Evolutionary conservation across 768 basidiomycete genomes (phyloP).

Genomic region (Steccherinum ochraceum): DNA sequence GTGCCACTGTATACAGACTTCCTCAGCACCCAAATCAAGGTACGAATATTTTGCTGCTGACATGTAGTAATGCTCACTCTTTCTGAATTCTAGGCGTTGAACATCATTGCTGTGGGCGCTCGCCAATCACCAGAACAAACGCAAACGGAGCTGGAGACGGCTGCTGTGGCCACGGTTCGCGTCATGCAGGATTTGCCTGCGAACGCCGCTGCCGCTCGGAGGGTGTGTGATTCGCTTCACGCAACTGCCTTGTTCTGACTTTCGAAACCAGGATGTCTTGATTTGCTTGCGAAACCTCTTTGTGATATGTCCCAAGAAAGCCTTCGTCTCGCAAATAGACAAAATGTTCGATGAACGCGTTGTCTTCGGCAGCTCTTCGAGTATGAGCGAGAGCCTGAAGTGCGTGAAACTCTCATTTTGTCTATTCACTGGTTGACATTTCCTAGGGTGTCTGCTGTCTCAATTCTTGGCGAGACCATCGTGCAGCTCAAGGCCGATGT

Average conservation of each 20-base stretch:
- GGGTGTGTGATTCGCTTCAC: constrained; percentile 48
- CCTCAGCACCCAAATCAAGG: constrained; percentile 88
- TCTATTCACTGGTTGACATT: background rate
- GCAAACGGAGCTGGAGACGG: constrained; percentile 70
- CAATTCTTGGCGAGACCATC: constrained; percentile 36
- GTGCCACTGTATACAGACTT: constrained; percentile 72
- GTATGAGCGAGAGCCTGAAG: constrained; percentile 82
- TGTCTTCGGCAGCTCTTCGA: constrained; percentile 77
- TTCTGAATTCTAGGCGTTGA: too few relatives aligned
- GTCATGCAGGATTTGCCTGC: constrained; percentile 91
- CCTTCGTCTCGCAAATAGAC: constrained; percentile 78
- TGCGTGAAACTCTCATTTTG: constrained; percentile 25
- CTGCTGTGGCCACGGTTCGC: constrained; percentile 77
- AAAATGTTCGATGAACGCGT: constrained; percentile 89
- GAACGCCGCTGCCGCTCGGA: constrained; percentile 74
- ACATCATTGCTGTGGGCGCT: too few relatives aligned
- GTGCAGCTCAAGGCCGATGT: constrained; percentile 87
- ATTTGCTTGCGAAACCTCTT: constrained; percentile 90
- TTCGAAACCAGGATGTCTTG: constrained; percentile 91
- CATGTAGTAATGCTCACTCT: background rate
- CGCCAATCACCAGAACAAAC: constrained; percentile 59
- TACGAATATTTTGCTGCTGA: constrained; percentile 25
- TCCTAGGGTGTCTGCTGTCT: background rate
- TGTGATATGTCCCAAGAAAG: constrained; percentile 67
- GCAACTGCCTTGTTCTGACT: too few relatives aligned